Evolutionary conservation across 805 yeast genomes (phyloP), one percentile per base, ranked within the genome.

Genomic region (Myxozyma sirexii): DNA sequence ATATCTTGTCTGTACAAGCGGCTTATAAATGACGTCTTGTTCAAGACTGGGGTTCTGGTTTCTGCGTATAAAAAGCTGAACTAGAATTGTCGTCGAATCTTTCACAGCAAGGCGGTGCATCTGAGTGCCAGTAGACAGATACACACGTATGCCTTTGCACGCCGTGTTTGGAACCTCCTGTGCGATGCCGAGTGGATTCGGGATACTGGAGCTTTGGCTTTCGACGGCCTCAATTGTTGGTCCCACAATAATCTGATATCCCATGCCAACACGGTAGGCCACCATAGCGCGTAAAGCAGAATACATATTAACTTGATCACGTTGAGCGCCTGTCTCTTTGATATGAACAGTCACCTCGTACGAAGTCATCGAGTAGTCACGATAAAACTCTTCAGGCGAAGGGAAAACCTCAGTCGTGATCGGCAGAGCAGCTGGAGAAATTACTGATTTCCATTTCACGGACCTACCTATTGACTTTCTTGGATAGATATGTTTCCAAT

Each of bases 401-500:
- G 98, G 97, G 68, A 92, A 92, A 8, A 86, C 79, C 1, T 87
- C 83, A 0, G 96, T 84, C 1, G 90, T 84, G 0, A 89, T 76
- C 0, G 99, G 99, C 26, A 94, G 76, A 5, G 96, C 87, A 0
- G 98, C 97, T 0, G 99, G 99, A 0, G 97, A 84, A 13, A 91
- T 86, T 54, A 96, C 79, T 0, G 98, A 92, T 54, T 90, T 82
- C 99, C 99, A 94, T 70, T 92, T 92, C 52, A 92, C 86, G 15
- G 85, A 50, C 27, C 62, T 23, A 37, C 60, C 59, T 1, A 77
- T 67, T 83, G 82, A 55, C 88, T 77, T 54, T 81, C 86, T 80
- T 0, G 98, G 97, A 67, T 90, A 90, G 0, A 91, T 96, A 73
- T 88, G 90, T 57, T 85, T 85, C 99, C 99, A 94, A 59, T 96